Conservation (phyloP, 805 yeast genomes). For the Maudiozyma bulderi region DNA sequence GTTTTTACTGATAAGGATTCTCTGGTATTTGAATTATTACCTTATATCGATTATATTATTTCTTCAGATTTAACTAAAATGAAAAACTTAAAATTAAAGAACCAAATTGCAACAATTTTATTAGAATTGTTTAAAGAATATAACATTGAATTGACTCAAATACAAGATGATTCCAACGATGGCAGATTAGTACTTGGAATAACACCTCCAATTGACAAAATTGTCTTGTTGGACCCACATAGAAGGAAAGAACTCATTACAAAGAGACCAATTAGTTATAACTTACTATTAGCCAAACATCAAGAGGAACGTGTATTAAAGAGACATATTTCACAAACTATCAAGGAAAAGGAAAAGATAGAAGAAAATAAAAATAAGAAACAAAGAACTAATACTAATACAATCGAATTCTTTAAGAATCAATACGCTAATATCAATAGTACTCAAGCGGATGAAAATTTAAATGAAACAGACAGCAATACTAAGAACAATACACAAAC, state of each 20-base stretch:
- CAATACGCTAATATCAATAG: slow-evolving; percentile 30
- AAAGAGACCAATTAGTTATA: slow-evolving; percentile 19
- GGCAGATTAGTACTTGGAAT: slow-evolving; percentile 12
- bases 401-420: slow-evolving; percentile 33
- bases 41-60: slow-evolving; percentile 27
- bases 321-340: slow-evolving; percentile 22
- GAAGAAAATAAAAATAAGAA: slow-evolving; percentile 15
- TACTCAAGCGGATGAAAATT: not conserved
- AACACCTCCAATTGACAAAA: slow-evolving; percentile 23
- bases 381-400: slow-evolving; percentile 9
- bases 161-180: slow-evolving; percentile 22
- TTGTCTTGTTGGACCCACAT: slow-evolving; percentile 19
- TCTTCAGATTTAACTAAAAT: slow-evolving; percentile 18
- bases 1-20: slow-evolving; percentile 14
- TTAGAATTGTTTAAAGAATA: slow-evolving; percentile 33
- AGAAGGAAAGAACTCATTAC: slow-evolving; percentile 15
- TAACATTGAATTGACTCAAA: slow-evolving; percentile 32
- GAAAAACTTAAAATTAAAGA: slow-evolving; percentile 20
- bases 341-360: slow-evolving; percentile 9
- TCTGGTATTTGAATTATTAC: slow-evolving; percentile 27
- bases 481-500: not conserved
- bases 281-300: slow-evolving; percentile 21
- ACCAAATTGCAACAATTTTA: slow-evolving; percentile 28
- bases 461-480: not conserved
- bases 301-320: slow-evolving; percentile 27